Evolutionary conservation across 371 early-diverging fungal genomes (phyloP).

Genomic region (Mortierella polycephala): DNA sequence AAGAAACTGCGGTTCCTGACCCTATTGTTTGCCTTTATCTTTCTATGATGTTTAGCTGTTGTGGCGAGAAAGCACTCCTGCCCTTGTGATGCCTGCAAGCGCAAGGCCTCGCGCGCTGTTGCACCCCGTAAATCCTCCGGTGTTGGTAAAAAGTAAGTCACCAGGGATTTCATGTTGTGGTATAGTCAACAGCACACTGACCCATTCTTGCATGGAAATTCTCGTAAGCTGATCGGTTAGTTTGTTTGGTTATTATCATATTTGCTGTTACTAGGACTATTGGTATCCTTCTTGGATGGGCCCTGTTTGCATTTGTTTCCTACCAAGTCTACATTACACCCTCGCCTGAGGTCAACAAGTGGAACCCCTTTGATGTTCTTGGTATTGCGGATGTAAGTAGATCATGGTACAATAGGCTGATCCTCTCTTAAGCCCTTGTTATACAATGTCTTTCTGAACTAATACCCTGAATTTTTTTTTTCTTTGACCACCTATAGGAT

Average conservation of each 20-base stretch:
- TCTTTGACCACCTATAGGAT: conserved; percentile 48
- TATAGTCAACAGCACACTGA: not conserved
- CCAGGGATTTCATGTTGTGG: not conserved
- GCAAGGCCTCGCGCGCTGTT: conserved; percentile 27
- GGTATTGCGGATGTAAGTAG: conserved; percentile 76
- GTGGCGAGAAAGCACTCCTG: conserved; percentile 48
- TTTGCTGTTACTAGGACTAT: conserved; percentile 55
- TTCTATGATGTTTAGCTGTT: conserved; percentile 38
- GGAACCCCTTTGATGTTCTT: conserved; percentile 95
- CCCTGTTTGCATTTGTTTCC: conserved; percentile 75
- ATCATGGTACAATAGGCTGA: too few species aligned
- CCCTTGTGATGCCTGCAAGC: conserved; percentile 39
- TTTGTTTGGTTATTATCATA: conserved; percentile 2
- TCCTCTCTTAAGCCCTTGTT: too few species aligned
- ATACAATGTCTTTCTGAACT: too few species aligned
- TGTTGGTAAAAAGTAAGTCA: conserved; percentile 33
- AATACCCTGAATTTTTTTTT: not conserved
- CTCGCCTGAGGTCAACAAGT: conserved; percentile 71
- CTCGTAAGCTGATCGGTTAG: not conserved
- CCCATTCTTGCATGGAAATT: not conserved
- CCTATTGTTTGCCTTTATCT: not conserved
- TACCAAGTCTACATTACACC: conserved; percentile 80
- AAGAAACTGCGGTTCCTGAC: too few species aligned
- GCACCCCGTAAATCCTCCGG: conserved; percentile 43
- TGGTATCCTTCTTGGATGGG: conserved; percentile 80